Evolutionary conservation across 2,329 filamentous ascomycete genomes (phyloP).

Genomic region (Fusarium pininemorale): DNA sequence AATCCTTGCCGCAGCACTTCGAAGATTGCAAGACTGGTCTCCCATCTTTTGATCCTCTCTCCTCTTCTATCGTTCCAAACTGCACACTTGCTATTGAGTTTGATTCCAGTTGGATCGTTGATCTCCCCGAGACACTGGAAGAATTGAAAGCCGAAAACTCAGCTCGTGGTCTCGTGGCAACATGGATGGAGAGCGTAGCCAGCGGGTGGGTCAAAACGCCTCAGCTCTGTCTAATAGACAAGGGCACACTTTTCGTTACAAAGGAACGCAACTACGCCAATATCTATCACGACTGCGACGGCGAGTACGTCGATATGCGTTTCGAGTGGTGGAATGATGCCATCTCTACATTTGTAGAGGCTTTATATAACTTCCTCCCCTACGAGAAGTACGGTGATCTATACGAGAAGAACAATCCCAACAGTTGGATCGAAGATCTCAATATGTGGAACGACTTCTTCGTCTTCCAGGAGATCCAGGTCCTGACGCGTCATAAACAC

Average conservation of each 20-base stretch:
- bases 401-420: rapidly evolving
- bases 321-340: not conserved
- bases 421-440: rapidly evolving
- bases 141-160: not conserved
- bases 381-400: not conserved
- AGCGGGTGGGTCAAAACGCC: not conserved
- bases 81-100: rapidly evolving
- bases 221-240: not conserved
- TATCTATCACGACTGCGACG: not conserved
- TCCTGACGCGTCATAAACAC: rapidly evolving
- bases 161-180: not conserved
- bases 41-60: rapidly evolving
- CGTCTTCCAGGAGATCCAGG: rapidly evolving
- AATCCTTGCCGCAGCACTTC: not conserved
- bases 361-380: not conserved
- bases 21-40: rapidly evolving
- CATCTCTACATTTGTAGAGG: not conserved
- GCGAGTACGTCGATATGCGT: rapidly evolving
- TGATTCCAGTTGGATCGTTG: not conserved
- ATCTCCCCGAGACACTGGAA: rapidly evolving
- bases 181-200: not conserved
- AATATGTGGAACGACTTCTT: rapidly evolving
- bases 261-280: rapidly evolving
- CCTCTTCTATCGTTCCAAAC: rapidly evolving
- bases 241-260: not conserved